Evolutionary conservation across 306 rosid genomes (phyloP).

Genomic region (Malus orientalis): DNA sequence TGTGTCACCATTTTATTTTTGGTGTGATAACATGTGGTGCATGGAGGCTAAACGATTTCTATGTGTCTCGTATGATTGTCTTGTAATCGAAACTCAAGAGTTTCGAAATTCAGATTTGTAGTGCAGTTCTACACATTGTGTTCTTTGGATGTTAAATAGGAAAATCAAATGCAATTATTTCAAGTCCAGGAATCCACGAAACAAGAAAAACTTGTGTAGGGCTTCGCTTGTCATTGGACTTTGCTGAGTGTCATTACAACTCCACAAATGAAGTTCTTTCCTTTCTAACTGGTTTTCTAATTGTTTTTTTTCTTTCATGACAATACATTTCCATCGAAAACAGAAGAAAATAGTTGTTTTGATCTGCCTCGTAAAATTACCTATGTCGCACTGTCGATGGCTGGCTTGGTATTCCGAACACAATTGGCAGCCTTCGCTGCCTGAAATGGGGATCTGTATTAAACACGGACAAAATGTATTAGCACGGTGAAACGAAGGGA

Average conservation of each 20-base stretch:
- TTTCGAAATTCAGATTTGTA: not conserved
- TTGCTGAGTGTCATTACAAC: not conserved
- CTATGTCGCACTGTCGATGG: constrained; percentile 6
- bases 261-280: not conserved
- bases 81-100: not conserved
- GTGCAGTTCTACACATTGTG: not conserved
- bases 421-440: constrained; percentile 31
- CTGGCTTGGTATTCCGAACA: constrained; percentile 11
- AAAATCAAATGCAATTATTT: not conserved
- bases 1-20: not conserved
- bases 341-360: not conserved
- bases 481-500: not conserved
- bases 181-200: not conserved
- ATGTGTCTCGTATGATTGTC: not conserved
- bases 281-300: not conserved
- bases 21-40: not conserved
- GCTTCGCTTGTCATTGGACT: too few species aligned
- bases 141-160: not conserved
- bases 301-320: not conserved
- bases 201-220: too few species aligned
- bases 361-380: not conserved
- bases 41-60: not conserved
- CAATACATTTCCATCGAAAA: not conserved
- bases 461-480: not conserved
- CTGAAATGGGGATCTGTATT: constrained; percentile 16